Evolutionary conservation across 768 basidiomycete genomes (phyloP).

Genomic region (Tulasnella sp.): DNA sequence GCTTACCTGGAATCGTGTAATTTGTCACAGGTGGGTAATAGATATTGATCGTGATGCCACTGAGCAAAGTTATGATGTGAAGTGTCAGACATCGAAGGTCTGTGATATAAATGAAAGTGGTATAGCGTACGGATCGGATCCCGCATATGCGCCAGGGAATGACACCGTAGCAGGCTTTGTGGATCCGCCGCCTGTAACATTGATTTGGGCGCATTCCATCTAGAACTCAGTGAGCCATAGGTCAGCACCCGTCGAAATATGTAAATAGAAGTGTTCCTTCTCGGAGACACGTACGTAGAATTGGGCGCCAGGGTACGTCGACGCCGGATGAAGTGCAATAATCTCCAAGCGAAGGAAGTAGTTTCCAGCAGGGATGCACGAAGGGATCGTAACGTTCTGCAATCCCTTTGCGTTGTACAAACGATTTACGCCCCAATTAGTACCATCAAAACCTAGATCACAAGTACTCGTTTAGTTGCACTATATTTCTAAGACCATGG

Average conservation of each 20-base stretch:
- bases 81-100: neutral
- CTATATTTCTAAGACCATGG: too few relatives aligned
- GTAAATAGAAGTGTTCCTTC: too few relatives aligned
- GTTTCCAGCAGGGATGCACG: slow-evolving; percentile 37
- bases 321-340: slow-evolving; percentile 32
- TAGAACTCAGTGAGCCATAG: too few relatives aligned
- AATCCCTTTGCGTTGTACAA: slow-evolving; percentile 41
- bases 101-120: neutral
- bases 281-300: neutral
- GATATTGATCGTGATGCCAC: slow-evolving; percentile 15
- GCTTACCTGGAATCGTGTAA: slow-evolving; percentile 11
- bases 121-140: neutral
- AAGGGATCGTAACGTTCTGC: slow-evolving; percentile 39
- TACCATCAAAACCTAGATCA: slow-evolving; percentile 8
- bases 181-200: slow-evolving; percentile 29
- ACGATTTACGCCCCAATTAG: slow-evolving; percentile 38
- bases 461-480: too few relatives aligned
- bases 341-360: slow-evolving; percentile 43
- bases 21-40: slow-evolving; percentile 14
- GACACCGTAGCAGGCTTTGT: slow-evolving; percentile 17
- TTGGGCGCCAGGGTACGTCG: slow-evolving; percentile 39
- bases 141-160: slow-evolving; percentile 21
- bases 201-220: slow-evolving; percentile 28
- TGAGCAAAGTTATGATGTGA: too few relatives aligned
- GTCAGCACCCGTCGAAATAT: too few relatives aligned